Evolutionary conservation across 1,139 yeast genomes (phyloP), one percentile per base, ranked within the genome.

Genomic region (Arxiozyma telluris): DNA sequence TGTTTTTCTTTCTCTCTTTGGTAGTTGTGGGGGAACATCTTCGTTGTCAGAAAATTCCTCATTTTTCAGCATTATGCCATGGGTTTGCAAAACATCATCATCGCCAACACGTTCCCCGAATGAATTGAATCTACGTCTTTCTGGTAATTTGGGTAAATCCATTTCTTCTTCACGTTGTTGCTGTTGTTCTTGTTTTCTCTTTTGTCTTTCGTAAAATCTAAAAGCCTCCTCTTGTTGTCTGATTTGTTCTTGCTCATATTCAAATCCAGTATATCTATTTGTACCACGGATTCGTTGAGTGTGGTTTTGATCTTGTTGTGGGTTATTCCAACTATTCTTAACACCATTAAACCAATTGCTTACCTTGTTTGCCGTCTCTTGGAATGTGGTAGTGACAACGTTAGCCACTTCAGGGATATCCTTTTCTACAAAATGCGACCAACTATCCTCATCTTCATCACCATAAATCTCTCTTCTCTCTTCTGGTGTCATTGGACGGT

Each of bases 291-390:
- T 58, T 65, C 61, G 61, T 47, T 54, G 30, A 42, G 21, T 23
- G 67, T 57, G 47, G 9, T 47, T 21, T n/a, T 41, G 49, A 15
- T 58, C 55, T 44, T 57, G 61, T 27, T 64, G 62, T 17, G 54
- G 58, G 18, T 59, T 60, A 43, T 58, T 55, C 50, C 62, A 57
- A 25, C 56, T 62, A 50, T 62, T 66, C 63, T 78, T 79, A 56
- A 89, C 68, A 23, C 85, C 89, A 61, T 82, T 81, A 56, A 91
- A 85, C 95, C 97, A 90, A 27, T 83, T 80, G 59, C 87, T 84
- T 55, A 93, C 81, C 52, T 87, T 86, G 49, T 81, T 77, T 57
- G 84, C 81, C 1, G 98, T 93, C 63, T 90, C 97, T 64, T 84
- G 91, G 53, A 90, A 76, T 34, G 96, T 94, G 65, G 84, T 85